Evolutionary conservation across 192 early-diverging fungal genomes (phyloP), one percentile per base, ranked within the genome.

Genomic region (Gamsiella multidivaricata): DNA sequence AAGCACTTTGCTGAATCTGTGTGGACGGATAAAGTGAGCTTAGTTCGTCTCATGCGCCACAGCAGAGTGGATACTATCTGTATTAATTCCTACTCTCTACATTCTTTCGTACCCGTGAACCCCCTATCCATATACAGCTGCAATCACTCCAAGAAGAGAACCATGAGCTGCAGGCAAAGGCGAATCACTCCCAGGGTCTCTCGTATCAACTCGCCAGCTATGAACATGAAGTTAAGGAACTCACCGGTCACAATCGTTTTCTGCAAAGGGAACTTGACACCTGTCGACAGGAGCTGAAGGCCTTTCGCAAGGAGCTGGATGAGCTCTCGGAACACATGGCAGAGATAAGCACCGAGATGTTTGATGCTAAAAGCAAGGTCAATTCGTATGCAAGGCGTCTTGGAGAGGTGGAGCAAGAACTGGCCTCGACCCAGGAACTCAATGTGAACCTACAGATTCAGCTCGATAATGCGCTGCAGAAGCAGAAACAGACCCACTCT

Each of bases 321-420:
- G 80, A 80, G 22, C 47, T 89, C 0, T 80, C 86, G 9, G 86
- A 73, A n/a, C 88, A 89, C 41, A 70, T 89, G 56, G 83, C 82
- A 15, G 86, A 89, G 39, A 89, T 89, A 78, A 82, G 84, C 2
- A 55, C 78, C 7, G 88, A 89, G 65, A 86, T 89, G 86, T 65
- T 85, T 31, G 85, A 85, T 53, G 86, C 87, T 10, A 83, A 83
- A 17, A 67, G 55, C 20, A 84, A 84, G 69, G 87, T 87, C 23
- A 82, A 80, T 26, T 61, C 81, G 6, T 88, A 88, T 63, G 81
- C 87, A 42, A 80, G 86, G 28, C 76, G 83, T 49, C 68, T 88
- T 29, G 80, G 84, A 26, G 88, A 89, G 25, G 85, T 87, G 1
- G 88, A 89, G 50, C 88, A 89, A 50, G 83, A 81, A 29, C 49